Evolutionary conservation across 768 basidiomycete genomes (phyloP).

Genomic region (Collybia nuda): DNA sequence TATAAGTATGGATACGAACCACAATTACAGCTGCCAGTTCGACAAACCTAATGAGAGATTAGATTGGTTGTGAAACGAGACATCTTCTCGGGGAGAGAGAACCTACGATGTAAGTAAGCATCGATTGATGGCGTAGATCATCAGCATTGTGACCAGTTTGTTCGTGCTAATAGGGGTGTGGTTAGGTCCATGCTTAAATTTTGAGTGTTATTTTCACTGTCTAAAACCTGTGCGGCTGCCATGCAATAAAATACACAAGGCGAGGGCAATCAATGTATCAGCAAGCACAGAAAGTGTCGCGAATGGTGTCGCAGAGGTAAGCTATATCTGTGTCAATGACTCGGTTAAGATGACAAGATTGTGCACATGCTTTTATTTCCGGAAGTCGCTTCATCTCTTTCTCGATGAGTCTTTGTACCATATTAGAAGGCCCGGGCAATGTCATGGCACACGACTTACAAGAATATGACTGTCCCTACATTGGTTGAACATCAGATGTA

Average conservation of each 20-base stretch:
- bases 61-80: too few species aligned
- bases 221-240: conserved; percentile 36
- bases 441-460: conserved; percentile 13
- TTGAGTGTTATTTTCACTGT: conserved; percentile 18
- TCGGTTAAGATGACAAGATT: background rate
- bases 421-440: too few species aligned
- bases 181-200: background rate
- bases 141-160: conserved; percentile 38
- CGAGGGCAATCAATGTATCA: conserved; percentile 40
- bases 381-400: conserved; percentile 29
- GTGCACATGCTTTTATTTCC: conserved; percentile 29
- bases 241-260: conserved; percentile 40
- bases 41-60: conserved; percentile 20
- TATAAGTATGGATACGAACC: conserved; percentile 16
- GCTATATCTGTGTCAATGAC: conserved; percentile 16
- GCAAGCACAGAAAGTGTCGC: conserved; percentile 43
- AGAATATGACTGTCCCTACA: conserved; percentile 31
- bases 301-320: conserved; percentile 41
- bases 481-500: background rate
- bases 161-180: conserved; percentile 31
- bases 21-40: conserved; percentile 37
- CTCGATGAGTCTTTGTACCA: conserved; percentile 30
- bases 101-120: conserved; percentile 48
- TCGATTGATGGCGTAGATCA: conserved; percentile 50
- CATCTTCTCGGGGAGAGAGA: too few species aligned